Base-by-base conservation (phyloP, 2,329 filamentous ascomycete genomes). In the Teratosphaeria nubilosa region DNA sequence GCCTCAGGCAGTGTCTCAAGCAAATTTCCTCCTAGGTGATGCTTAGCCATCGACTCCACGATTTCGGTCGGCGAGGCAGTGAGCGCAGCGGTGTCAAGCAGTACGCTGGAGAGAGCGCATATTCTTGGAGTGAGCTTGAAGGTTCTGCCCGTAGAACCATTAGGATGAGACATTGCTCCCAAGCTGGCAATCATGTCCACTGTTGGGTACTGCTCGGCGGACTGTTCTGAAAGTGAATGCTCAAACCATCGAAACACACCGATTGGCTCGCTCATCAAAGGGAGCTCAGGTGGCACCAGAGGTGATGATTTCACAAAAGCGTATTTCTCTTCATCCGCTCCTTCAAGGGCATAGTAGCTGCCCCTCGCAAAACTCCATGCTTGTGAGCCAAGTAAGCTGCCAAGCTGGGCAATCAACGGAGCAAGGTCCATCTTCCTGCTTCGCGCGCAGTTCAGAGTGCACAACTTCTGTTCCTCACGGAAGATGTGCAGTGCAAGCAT, bases 401-500 rank as follows among this genome's bases (percentile, higher is more conserved):
- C 84, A 58, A 99, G 79, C 69, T 96, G 92, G 52, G 86, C 85
- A 51, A 97, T 76, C 1, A 96, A 72, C 16, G 88, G 85, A n/a
- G 84, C 82, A 24, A 97, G 73, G 50, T 55, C 41, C 1, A 14
- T 11, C 13, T 20, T 30, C 32, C 16, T 20, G 34, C 3, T n/a
- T 37, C 53, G 27, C 1, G 16, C n/a, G 20, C 53, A 14, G 22
- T 54, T 37, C 16, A 72, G 58, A 16, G 54, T 59, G n/a, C 89
- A 84, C 1, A 99, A 80, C 69, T 95, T 97, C 62, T 88, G 81
- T 70, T 99, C 94, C 71, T 99, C 92, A 0, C 88, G 81, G n/a
- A 95, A 77, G 2, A 97, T 78, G 74, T 99, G 94, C 13, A 99
- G 77, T 0, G 83, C 87, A 45, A 86, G 77, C 63, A 95, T 69